Evolutionary conservation across 768 basidiomycete genomes (phyloP).

Genomic region (Albatrellus ellisii): DNA sequence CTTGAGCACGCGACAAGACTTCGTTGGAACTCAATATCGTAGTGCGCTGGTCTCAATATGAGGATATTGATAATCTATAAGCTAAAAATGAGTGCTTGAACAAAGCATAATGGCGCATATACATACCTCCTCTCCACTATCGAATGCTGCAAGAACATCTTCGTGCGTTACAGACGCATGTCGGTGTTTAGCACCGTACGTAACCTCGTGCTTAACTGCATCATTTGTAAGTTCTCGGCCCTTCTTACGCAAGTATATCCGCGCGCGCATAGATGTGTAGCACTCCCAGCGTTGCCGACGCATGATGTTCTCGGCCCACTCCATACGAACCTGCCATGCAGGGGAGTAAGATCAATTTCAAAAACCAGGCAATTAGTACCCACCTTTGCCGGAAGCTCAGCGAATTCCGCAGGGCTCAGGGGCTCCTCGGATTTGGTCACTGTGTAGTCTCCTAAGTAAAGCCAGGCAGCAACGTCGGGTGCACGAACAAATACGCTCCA

Average conservation of each 20-base stretch:
- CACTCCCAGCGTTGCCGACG: background rate
- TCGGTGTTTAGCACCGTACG: background rate
- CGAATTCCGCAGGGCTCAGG: background rate
- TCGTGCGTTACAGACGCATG: background rate
- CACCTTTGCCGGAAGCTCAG: background rate
- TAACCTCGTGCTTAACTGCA: background rate
- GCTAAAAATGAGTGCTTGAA: background rate
- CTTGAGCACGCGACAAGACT: too few species aligned
- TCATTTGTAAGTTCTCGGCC: background rate
- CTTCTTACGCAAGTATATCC: background rate
- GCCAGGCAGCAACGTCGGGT: background rate
- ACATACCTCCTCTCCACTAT: background rate
- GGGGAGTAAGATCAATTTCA: background rate
- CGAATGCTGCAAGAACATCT: background rate
- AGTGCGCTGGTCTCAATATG: background rate
- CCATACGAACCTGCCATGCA: background rate
- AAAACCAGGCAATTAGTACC: background rate
- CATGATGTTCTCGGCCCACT: background rate
- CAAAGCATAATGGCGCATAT: background rate
- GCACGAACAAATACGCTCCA: background rate
- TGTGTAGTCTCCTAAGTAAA: background rate
- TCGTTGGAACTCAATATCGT: background rate
- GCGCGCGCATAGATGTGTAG: constrained; percentile 1
- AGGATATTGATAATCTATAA: background rate
- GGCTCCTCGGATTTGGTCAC: background rate